Percentiles rank a stretch among this genome's conserved stretches.
Evolutionary conservation across 2,329 filamentous ascomycete species (phyloP).

Genomic region (Aschersonia sp.): DNA sequence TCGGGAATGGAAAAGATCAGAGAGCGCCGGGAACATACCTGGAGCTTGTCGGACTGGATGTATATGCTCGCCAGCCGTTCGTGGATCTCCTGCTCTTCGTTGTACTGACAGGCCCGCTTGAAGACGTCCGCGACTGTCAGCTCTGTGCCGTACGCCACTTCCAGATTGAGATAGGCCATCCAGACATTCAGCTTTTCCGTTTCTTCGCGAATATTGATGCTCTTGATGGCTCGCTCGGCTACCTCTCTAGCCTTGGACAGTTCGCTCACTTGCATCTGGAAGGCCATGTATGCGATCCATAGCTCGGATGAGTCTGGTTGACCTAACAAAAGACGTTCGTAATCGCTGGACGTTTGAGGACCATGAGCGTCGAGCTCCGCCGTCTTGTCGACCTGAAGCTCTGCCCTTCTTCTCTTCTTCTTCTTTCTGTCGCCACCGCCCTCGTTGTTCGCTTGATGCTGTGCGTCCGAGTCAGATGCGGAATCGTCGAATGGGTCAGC

Average conservation of each 20-base stretch:
- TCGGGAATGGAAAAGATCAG: background rate
- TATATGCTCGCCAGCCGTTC: constrained; percentile 87
- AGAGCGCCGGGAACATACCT: constrained; percentile 45
- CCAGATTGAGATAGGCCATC: constrained; percentile 87
- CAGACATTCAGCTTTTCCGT: constrained; percentile 90
- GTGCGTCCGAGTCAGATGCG: constrained; percentile 35
- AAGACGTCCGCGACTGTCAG: constrained; percentile 76
- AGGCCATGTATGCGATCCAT: constrained; percentile 98
- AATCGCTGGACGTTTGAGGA: constrained; percentile 81
- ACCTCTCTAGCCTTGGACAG: constrained; percentile 77
- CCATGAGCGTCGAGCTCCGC: constrained; percentile 83
- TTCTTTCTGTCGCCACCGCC: constrained; percentile 22
- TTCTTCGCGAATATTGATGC: constrained; percentile 83
- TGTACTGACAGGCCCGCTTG: constrained; percentile 85
- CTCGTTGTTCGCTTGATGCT: constrained; percentile 15
- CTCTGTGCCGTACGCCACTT: constrained; percentile 78
- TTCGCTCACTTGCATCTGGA: constrained; percentile 87
- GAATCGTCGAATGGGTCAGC: constrained; percentile 52
- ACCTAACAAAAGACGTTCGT: constrained; percentile 81
- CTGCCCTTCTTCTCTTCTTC: constrained; percentile 61
- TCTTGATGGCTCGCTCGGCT: constrained; percentile 78
- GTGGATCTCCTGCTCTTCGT: constrained; percentile 80
- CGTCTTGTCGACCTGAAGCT: constrained; percentile 76
- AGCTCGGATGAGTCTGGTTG: constrained; percentile 86
- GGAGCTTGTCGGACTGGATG: constrained; percentile 76